phyloP scores from a whole-genome alignment of 2,329 filamentous ascomycete genomes.

The Venturia aucupariae region DNA sequence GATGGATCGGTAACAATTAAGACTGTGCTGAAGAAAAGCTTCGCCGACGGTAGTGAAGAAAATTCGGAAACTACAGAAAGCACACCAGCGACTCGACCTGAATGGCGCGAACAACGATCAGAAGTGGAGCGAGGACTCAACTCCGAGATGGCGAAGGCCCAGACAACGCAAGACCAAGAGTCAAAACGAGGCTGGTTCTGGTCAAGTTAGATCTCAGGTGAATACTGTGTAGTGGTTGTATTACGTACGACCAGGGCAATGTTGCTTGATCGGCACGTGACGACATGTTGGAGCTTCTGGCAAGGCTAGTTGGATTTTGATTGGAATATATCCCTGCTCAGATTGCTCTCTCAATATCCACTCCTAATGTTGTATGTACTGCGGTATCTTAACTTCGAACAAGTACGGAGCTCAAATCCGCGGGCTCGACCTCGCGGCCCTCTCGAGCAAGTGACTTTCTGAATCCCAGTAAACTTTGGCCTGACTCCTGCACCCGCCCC shows the following conservation, averaged over 20 bases:
- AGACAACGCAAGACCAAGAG: neutral
- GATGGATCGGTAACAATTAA: constrained; percentile 52
- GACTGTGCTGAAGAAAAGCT: constrained; percentile 48
- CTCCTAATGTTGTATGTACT: too few species aligned
- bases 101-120: neutral
- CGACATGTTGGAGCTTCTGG: neutral
- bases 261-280: neutral
- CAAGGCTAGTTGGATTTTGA: neutral
- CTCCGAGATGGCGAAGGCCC: neutral
- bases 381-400: too few species aligned
- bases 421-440: neutral
- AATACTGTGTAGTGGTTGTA: neutral
- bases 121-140: neutral
- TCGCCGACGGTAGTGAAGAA: constrained; percentile 52
- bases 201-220: constrained; percentile 21
- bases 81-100: constrained; percentile 14
- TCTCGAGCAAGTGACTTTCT: neutral
- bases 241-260: neutral
- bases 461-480: neutral
- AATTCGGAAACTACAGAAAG: constrained; percentile 46
- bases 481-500: neutral
- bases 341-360: neutral
- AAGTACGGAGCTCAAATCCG: neutral
- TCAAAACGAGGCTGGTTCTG: constrained; percentile 24
- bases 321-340: constrained; percentile 10